Evolutionary conservation across 371 early-diverging fungal genomes (phyloP).

Genomic region (Mucor circinelloides): DNA sequence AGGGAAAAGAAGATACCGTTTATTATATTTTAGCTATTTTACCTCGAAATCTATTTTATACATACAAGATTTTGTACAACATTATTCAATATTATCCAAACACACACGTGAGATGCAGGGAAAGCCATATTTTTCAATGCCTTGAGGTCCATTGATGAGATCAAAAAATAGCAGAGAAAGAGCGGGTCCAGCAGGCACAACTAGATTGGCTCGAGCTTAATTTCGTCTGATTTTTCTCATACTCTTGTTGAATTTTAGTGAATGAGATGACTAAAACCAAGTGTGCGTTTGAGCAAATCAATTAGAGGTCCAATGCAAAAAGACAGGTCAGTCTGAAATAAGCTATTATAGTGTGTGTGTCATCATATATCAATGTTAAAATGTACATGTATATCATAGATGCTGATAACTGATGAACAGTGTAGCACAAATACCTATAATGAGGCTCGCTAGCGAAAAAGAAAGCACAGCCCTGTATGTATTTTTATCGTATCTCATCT

Average conservation of each 20-base stretch:
- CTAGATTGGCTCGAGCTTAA: conserved; percentile 4
- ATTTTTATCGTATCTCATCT: not conserved
- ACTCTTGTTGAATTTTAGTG: not conserved
- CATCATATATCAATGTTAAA: not conserved
- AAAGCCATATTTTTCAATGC: not conserved
- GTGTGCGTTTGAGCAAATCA: not conserved
- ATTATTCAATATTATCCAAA: conserved; percentile 2
- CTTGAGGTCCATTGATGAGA: conserved; percentile 7
- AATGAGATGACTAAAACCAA: not conserved
- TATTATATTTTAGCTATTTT: not conserved
- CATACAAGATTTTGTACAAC: conserved; percentile 13
- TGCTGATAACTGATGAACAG: not conserved
- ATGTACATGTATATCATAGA: not conserved
- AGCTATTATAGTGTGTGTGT: not conserved
- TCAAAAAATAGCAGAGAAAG: conserved; percentile 9
- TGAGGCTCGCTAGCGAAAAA: not conserved
- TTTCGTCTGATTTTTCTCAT: conserved; percentile 1
- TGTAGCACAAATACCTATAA: not conserved
- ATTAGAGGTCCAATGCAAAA: not conserved
- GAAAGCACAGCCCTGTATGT: not conserved
- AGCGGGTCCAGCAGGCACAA: not conserved
- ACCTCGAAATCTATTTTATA: not conserved
- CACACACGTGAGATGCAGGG: conserved; percentile 14
- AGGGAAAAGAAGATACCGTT: not conserved
- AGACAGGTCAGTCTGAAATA: not conserved